Conservation (phyloP, 495 filamentous ascomycete species). For the Apiosordaria backusii region DNA sequence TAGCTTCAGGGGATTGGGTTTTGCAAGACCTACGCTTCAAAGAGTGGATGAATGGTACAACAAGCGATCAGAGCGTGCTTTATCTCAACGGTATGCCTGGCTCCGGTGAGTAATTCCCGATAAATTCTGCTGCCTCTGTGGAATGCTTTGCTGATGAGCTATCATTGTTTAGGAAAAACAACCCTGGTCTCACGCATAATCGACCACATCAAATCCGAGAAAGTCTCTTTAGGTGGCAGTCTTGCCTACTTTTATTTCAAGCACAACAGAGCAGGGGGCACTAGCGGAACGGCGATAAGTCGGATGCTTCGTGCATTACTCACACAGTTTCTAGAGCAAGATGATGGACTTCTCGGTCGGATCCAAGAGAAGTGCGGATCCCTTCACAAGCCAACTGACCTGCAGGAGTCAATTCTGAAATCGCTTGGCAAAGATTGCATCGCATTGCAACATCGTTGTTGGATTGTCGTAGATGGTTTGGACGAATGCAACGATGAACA, state of each 20-base stretch:
- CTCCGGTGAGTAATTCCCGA: background rate
- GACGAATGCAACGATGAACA: background rate
- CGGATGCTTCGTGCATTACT: background rate
- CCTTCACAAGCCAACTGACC: background rate
- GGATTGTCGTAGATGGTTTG: background rate
- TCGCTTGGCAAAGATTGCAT: background rate
- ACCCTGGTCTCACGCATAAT: background rate
- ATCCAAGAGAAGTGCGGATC: background rate
- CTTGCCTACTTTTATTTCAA: slow-evolving; percentile 4
- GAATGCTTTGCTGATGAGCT: background rate
- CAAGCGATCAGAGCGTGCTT: background rate
- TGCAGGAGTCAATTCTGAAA: background rate
- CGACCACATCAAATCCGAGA: background rate
- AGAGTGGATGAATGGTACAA: background rate
- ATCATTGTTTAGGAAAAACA: background rate
- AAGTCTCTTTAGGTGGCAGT: too few species aligned
- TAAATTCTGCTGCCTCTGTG: background rate
- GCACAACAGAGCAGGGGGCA: background rate
- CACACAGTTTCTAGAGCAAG: background rate
- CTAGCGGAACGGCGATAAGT: background rate
- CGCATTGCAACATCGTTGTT: background rate
- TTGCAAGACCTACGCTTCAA: background rate
- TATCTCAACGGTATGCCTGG: slow-evolving; percentile 3
- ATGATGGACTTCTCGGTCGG: background rate
- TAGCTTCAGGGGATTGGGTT: background rate